Conservation (phyloP, 176 grass and related monocot genomes). For the Musa schizocarpa region DNA sequence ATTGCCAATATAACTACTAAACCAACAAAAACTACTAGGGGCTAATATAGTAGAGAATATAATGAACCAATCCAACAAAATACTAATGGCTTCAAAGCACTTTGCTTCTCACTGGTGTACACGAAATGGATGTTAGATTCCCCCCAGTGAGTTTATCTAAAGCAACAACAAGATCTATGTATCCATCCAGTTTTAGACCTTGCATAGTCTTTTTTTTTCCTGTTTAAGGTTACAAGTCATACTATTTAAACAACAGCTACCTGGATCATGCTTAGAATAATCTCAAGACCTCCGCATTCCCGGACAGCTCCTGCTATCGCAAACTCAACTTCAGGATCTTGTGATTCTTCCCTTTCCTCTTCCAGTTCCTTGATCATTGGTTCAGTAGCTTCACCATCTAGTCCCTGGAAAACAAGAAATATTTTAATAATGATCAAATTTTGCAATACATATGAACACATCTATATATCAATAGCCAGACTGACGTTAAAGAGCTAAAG, state of each 20-base stretch:
- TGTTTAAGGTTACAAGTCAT: neutral
- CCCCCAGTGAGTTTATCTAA: neutral
- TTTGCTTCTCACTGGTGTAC: too few species aligned
- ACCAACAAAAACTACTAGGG: neutral
- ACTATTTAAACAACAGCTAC: slow-evolving; percentile 23
- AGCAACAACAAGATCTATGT: neutral
- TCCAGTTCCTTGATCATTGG: slow-evolving; percentile 99
- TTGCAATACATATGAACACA: neutral
- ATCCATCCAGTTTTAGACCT: neutral
- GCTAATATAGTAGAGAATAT: neutral
- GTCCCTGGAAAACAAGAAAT: slow-evolving; percentile 44
- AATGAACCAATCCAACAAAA: too few species aligned
- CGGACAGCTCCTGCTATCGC: slow-evolving; percentile 88
- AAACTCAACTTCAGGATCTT: slow-evolving; percentile 96
- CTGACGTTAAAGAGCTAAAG: neutral
- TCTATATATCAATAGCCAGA: neutral
- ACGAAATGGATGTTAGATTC: too few species aligned
- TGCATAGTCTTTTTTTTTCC: too few species aligned
- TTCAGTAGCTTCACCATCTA: slow-evolving; percentile 98
- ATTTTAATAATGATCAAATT: neutral
- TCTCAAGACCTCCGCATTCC: slow-evolving; percentile 91
- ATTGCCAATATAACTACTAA: neutral
- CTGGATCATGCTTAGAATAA: slow-evolving; percentile 97
- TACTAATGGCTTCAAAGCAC: too few species aligned
- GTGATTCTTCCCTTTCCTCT: slow-evolving; percentile 97